phyloP scores from a whole-genome alignment of 805 yeast species.

The Hanseniaspora lindneri region DNA sequence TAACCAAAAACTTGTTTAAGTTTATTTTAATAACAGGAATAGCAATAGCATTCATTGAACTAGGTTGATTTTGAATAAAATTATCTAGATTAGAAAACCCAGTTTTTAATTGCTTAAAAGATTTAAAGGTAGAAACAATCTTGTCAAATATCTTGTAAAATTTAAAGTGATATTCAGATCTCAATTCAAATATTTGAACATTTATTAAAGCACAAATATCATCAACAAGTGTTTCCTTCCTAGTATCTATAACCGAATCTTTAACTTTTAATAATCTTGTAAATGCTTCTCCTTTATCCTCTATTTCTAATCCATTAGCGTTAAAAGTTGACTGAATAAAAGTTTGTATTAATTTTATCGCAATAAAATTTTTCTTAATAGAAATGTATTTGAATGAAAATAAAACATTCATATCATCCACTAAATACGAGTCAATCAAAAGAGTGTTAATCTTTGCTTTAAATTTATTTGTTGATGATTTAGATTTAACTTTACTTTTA shows the following conservation, averaged over 20 bases:
- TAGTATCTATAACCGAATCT: conserved; percentile 18
- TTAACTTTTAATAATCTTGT: conserved; percentile 21
- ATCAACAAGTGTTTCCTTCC: not conserved
- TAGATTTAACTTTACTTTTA: not conserved
- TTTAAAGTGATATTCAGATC: conserved; percentile 29
- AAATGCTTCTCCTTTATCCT: conserved; percentile 16
- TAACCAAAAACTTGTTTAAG: conserved; percentile 34
- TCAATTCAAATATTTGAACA: conserved; percentile 22
- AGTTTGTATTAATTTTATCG: conserved; percentile 1
- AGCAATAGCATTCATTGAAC: conserved; percentile 24
- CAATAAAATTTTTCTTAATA: not conserved
- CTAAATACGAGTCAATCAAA: conserved; percentile 22
- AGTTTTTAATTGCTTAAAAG: conserved; percentile 34
- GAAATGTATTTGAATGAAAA: conserved; percentile 14
- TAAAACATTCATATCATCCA: conserved; percentile 23
- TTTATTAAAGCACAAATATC: conserved; percentile 14
- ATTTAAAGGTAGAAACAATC: conserved; percentile 37
- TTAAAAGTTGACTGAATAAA: conserved; percentile 26
- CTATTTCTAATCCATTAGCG: conserved; percentile 1
- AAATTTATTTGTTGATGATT: not conserved
- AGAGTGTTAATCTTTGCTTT: not conserved
- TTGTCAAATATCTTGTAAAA: conserved; percentile 43
- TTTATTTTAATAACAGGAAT: conserved; percentile 36
- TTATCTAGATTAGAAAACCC: conserved; percentile 32
- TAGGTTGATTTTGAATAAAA: conserved; percentile 24